Conservation (phyloP, 257 asterid genomes). For the Thymus mandschuricus region DNA sequence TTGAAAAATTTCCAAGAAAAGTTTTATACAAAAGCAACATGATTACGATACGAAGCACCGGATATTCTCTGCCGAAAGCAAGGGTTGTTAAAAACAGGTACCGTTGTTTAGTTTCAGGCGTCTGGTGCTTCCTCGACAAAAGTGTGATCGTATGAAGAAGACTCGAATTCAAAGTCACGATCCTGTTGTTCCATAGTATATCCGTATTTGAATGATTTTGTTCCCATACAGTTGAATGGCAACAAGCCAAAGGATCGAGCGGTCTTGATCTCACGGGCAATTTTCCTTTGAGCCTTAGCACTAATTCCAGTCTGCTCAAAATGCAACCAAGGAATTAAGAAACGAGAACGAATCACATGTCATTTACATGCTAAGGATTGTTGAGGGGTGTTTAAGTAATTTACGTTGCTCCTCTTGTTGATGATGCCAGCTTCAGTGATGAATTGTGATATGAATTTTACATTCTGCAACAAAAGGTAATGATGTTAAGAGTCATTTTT, state of each 20-base stretch:
- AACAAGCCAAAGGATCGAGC: constrained; percentile 93
- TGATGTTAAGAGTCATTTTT: neutral
- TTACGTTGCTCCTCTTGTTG: constrained; percentile 86
- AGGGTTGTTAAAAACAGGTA: neutral
- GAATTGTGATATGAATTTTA: constrained; percentile 82
- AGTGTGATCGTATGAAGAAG: constrained; percentile 32
- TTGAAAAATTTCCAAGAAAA: constrained; percentile 1
- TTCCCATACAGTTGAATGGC: constrained; percentile 98
- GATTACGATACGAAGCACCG: neutral
- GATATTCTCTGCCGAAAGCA: constrained; percentile 12
- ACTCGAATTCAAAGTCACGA: constrained; percentile 42
- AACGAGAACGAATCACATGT: constrained; percentile 6
- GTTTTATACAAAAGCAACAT: constrained; percentile 4
- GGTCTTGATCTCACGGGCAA: constrained; percentile 88
- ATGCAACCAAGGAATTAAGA: constrained; percentile 15
- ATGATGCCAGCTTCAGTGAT: constrained; percentile 88
- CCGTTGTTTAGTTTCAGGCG: constrained; percentile 23
- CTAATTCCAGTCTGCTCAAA: constrained; percentile 54
- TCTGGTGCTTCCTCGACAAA: constrained; percentile 49
- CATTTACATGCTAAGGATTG: neutral
- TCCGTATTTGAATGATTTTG: constrained; percentile 65
- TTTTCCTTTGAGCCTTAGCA: constrained; percentile 63
- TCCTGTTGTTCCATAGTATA: constrained; percentile 67
- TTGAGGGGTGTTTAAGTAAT: neutral
- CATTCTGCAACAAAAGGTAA: constrained; percentile 60